These are phyloP conservation scores for Adansonia rubrostipa DNA, from an alignment of 441 rosid genomes.

Conservation along the genomic window DNA sequence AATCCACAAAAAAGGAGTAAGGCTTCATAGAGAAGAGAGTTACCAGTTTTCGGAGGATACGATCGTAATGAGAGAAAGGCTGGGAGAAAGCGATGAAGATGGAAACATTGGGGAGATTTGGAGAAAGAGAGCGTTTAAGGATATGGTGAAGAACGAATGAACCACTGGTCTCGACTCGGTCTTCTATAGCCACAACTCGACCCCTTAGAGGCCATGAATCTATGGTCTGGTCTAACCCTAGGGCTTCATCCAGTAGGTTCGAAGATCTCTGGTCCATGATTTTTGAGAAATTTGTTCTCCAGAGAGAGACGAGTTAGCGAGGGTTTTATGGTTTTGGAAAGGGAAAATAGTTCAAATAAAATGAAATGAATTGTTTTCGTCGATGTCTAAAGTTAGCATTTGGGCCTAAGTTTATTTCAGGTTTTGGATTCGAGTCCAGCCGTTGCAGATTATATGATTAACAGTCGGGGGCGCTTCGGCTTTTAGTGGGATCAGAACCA, in stretches of 20 bases:
- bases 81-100: slow-evolving; percentile 76
- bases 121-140: slow-evolving; percentile 64
- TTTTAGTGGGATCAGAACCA: too few relatives aligned
- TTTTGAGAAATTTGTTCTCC: neutral
- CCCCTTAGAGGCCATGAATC: slow-evolving; percentile 55
- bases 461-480: too few relatives aligned
- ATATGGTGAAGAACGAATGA: slow-evolving; percentile 80
- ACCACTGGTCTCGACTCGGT: slow-evolving; percentile 82
- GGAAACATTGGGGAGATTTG: slow-evolving; percentile 51
- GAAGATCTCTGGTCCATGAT: slow-evolving; percentile 41
- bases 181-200: slow-evolving; percentile 61
- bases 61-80: slow-evolving; percentile 89
- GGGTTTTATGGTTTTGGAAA: neutral
- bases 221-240: slow-evolving; percentile 52
- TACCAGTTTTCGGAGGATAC: slow-evolving; percentile 86
- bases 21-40: slow-evolving; percentile 19
- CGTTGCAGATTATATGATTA: too few relatives aligned
- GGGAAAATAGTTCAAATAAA: neutral
- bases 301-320: neutral
- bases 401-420: too few relatives aligned
- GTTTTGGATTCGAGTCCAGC: too few relatives aligned
- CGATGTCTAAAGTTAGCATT: too few relatives aligned
- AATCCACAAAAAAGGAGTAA: neutral
- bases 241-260: slow-evolving; percentile 70
- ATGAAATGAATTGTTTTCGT: too few relatives aligned